Evolutionary conservation across 176 grass and related monocot species (phyloP), one percentile per base, ranked within the genome.

Genomic region (Rhynchospora breviuscula): DNA sequence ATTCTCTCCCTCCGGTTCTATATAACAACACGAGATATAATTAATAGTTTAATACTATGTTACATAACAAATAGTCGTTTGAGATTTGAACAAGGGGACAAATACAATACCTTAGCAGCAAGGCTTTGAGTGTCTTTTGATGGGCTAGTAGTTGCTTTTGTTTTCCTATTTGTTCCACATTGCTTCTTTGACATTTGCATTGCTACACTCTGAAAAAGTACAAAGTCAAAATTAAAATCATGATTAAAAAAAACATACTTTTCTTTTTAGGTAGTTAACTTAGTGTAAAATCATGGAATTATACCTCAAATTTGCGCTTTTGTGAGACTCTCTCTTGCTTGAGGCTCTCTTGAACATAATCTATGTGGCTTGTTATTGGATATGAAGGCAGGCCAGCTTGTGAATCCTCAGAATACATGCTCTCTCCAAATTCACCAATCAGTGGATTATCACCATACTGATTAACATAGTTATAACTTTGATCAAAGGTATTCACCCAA

Each of bases 1-100:
- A 97, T 97, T 71, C 89, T 78, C 70, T 94, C 94, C 21, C 94
- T 86, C 40, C 94, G 94, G 52, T 86, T 91, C 94, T 97, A 85
- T 80, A 23, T 15, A 40, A 40, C 18, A 17, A 44, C 65, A 7
- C 35, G 15, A 10, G 5, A n/a, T 18, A 74, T 22, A n/a, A 35
- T 51, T 45, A n/a, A 45, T 74, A 74, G 6, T 15, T n/a, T 74
- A 12, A 43, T 17, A 68, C 8, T 15, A 71, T 18, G 18, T 45
- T 52, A 1, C 26, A 3, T 53, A 53, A 26, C 4, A 23, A 15
- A 13, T 75, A 53, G 7, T 25, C 52, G 21, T 52, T 53, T 75
- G 1, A 23, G 47, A 75, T 75, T 23, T 25, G 47, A 53, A 14
- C 7, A 33, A 75, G 48, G 51, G 19, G 10, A 3, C n/a, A 59